These are phyloP conservation scores for Penicillium mononematosum DNA, from an alignment of 495 filamentous ascomycete genomes.

Conservation along the genomic window DNA sequence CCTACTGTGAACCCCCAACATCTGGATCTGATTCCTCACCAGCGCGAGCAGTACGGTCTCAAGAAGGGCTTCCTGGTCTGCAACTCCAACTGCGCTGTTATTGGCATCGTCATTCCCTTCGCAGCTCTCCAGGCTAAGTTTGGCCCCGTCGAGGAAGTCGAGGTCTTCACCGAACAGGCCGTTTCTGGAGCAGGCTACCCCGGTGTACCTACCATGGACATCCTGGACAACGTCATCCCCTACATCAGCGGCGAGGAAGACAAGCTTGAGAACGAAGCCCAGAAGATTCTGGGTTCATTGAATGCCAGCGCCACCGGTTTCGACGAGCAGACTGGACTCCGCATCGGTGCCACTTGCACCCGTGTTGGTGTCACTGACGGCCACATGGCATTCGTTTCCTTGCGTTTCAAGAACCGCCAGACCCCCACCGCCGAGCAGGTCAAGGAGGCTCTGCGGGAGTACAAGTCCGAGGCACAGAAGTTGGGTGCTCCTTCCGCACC, in stretches of 20 bases:
- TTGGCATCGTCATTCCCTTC: conserved; percentile 85
- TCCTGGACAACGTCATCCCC: conserved; percentile 81
- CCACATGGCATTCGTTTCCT: conserved; percentile 77
- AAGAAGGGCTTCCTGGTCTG: conserved; percentile 80
- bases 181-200: conserved; percentile 87
- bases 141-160: conserved; percentile 69
- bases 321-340: conserved; percentile 58
- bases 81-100: conserved; percentile 90
- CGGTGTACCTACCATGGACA: conserved; percentile 71
- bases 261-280: conserved; percentile 81
- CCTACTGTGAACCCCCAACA: conserved; percentile 82
- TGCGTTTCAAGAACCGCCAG: conserved; percentile 62
- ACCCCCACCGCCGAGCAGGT: conserved; percentile 63
- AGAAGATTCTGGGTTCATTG: conserved; percentile 76
- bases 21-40: conserved; percentile 73
- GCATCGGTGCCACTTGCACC: conserved; percentile 77
- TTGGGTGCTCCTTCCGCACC: conserved; percentile 78
- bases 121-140: conserved; percentile 77
- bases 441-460: conserved; percentile 65
- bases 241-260: conserved; percentile 88
- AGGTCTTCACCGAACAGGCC: conserved; percentile 85
- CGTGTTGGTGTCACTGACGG: conserved; percentile 82
- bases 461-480: conserved; percentile 70
- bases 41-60: conserved; percentile 63
- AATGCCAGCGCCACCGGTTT: conserved; percentile 66